Evolutionary conservation across 164 flowering plant species (phyloP), one percentile per base, ranked within the genome.

Genomic region (Magnolia sinica): DNA sequence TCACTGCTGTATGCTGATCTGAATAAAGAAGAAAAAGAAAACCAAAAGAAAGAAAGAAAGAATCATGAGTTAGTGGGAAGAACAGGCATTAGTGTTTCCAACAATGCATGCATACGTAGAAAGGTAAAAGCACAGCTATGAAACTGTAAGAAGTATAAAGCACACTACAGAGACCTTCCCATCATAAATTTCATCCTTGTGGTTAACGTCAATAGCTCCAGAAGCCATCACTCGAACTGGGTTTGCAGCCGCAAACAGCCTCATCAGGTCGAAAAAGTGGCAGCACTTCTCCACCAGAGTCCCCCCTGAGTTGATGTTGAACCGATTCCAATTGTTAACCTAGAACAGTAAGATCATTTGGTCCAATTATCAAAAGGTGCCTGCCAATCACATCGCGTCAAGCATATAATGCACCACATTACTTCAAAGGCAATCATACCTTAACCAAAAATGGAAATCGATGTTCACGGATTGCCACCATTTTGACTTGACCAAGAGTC

Each of bases 231-330:
- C 95, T 31, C 94, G 94, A 76, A 91, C 91, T 78, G 98, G 99
- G 83, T 91, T 88, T 51, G 95, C 88, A 81, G 89, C 94, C 0
- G 80, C 93, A 84, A 96, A 90, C 64, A 92, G 85, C 85, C 92
- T 96, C 95, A 95, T 95, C 58, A 95, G 89, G 85, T 95, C 98
- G 83, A 96, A 96, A 83, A 96, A 96, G 81, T 96, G 99, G 86
- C 99, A 96, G 85, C 99, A 96, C 81, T 96, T 93, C 90, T 96
- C 99, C 63, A 96, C 98, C 75, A 96, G 84, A 70, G 99, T 96
- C 10, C 99, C 99, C 55, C 99, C 98, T 7, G 91, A 59, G 84
- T 96, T 96, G 19, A 66, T 78, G 83, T 96, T 93, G 91, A 96
- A 96, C 64, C 99, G 88, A 77, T 96, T 93, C 99, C 99, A 93